Conservation (phyloP, 352 stramenopile genomes). For the Pelagophyceae sp. region DNA sequence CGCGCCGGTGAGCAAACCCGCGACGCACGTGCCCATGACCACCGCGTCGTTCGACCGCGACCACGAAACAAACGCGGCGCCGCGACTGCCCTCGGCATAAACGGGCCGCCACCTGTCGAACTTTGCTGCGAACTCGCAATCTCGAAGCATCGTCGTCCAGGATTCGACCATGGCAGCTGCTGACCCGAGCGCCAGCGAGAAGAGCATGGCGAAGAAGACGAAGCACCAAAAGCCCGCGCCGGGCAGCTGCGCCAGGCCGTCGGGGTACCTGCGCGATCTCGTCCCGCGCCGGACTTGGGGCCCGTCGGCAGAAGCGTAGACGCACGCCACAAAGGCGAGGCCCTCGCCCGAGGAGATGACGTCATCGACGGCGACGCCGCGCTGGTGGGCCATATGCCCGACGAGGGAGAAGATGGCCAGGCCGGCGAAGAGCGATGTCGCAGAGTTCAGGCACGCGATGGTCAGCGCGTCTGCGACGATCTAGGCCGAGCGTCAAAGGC, state of each 20-base stretch:
- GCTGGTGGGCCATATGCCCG: constrained; percentile 18
- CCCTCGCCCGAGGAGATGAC: constrained; percentile 4
- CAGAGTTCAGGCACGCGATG: constrained; percentile 20
- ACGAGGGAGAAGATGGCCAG: constrained; percentile 27
- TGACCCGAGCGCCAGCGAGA: constrained; percentile 26
- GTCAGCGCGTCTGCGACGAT: no score
- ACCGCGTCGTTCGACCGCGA: constrained; percentile 13
- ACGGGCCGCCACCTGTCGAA: neutral
- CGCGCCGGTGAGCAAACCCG: constrained; percentile 18
- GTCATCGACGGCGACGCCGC: neutral
- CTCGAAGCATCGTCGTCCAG: constrained; percentile 20
- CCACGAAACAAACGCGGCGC: no score
- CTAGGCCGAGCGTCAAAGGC: no score
- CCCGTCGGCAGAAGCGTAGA: no score
- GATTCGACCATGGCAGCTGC: constrained; percentile 28
- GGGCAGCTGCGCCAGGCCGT: constrained; percentile 19
- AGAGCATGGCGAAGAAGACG: constrained; percentile 29
- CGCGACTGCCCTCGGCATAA: no score
- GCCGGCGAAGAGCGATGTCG: constrained; percentile 27
- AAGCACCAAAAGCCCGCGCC: constrained; percentile 23
- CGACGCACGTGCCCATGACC: constrained; percentile 16
- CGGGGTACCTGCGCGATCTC: no score
- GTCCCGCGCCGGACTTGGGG: no score
- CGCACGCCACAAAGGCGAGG: constrained; percentile 30
- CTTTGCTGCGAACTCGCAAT: constrained; percentile 16